Conservation (phyloP, 306 rosid genomes). For the Glycine soja region DNA sequence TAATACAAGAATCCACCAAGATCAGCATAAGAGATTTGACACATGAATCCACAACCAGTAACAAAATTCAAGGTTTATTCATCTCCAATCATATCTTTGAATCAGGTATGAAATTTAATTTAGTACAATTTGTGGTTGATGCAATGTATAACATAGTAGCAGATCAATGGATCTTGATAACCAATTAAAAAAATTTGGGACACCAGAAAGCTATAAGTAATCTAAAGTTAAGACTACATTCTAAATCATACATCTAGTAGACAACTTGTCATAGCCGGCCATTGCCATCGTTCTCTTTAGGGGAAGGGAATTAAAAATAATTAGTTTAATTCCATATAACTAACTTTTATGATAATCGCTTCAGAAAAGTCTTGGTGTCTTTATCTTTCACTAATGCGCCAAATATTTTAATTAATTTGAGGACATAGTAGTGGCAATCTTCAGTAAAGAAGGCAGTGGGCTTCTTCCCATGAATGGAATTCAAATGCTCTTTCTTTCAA, state of each 20-base stretch:
- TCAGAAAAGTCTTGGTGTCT: slow-evolving; percentile 32
- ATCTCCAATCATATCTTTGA: slow-evolving; percentile 11
- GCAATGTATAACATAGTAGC: slow-evolving; percentile 19
- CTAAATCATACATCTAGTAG: neutral
- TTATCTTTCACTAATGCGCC: slow-evolving; percentile 39
- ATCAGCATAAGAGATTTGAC: neutral
- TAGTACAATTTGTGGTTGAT: slow-evolving; percentile 3
- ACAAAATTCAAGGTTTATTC: neutral
- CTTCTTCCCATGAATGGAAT: neutral
- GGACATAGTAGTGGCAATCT: slow-evolving; percentile 1
- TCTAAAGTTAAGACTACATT: slow-evolving; percentile 28
- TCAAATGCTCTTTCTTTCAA: neutral
- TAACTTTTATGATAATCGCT: slow-evolving; percentile 24
- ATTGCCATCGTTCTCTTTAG: slow-evolving; percentile 34
- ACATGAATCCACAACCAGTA: neutral
- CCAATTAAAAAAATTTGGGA: slow-evolving; percentile 26
- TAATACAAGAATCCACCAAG: neutral
- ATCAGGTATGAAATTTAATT: neutral
- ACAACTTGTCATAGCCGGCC: slow-evolving; percentile 15
- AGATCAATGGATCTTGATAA: neutral
- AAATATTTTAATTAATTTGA: slow-evolving; percentile 31
- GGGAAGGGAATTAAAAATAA: neutral
- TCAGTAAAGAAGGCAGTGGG: neutral
- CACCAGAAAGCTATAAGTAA: slow-evolving; percentile 15
- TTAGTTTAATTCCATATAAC: slow-evolving; percentile 11